These are phyloP conservation scores for Fusarium sp. DNA, from an alignment of 2,329 filamentous ascomycete species.

Conservation along the genomic window DNA sequence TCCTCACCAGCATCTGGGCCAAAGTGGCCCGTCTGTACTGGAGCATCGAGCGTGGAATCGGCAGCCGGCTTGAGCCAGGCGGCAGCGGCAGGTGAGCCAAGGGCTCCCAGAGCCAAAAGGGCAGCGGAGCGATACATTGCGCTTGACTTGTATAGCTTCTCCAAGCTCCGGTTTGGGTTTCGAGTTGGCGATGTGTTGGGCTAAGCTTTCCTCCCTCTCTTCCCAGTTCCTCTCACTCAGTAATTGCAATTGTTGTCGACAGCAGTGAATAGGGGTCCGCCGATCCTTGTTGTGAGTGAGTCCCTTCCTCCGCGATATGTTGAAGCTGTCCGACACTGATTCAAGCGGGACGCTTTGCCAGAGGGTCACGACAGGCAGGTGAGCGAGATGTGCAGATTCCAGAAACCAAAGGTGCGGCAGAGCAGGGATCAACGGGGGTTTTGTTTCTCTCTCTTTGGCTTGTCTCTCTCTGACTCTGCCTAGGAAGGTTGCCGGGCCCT, in stretches of 20 bases:
- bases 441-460: conserved; percentile 24
- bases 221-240: not conserved
- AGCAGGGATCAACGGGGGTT: conserved; percentile 29
- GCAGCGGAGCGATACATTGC: conserved; percentile 34
- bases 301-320: conserved; percentile 1
- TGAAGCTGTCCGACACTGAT: conserved; percentile 24
- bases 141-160: not conserved
- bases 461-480: conserved; percentile 16
- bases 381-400: not conserved
- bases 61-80: conserved; percentile 42
- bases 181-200: not conserved
- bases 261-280: conserved; percentile 5
- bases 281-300: conserved; percentile 8
- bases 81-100: conserved; percentile 37
- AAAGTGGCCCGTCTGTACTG: conserved; percentile 42
- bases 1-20: conserved; percentile 27
- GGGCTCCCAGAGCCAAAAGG: conserved; percentile 42
- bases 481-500: conserved; percentile 13
- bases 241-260: not conserved
- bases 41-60: conserved; percentile 46
- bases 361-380: conserved; percentile 1
- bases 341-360: conserved; percentile 4
- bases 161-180: not conserved
- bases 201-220: not conserved
- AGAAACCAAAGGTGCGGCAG: not conserved